Conservation (phyloP, 2,329 filamentous ascomycete species). For the Raffaelea deltoideospora region DNA sequence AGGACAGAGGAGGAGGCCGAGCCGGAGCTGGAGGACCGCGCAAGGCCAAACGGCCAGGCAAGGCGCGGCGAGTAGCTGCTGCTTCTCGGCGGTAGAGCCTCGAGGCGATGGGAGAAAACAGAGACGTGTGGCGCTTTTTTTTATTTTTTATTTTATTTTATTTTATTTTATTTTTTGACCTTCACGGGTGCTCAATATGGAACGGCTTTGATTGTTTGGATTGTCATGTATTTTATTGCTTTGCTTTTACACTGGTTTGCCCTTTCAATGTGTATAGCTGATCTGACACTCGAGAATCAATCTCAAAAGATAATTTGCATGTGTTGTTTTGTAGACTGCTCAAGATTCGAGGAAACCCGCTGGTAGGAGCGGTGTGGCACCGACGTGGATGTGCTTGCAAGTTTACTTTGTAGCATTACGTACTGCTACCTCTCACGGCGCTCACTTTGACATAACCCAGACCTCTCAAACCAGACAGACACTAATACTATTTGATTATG, state of each 20-base stretch:
- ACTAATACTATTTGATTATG: too few species aligned
- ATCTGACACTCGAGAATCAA: too few species aligned
- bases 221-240: not conserved
- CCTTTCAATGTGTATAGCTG: too few species aligned
- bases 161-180: not conserved
- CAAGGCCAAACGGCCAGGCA: slow-evolving; percentile 17
- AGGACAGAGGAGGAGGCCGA: slow-evolving; percentile 35
- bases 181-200: too few species aligned
- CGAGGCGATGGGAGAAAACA: not conserved
- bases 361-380: too few species aligned
- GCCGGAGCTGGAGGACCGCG: not conserved
- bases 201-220: not conserved
- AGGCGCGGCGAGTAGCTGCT: slow-evolving; percentile 33
- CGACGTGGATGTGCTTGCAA: slow-evolving; percentile 1
- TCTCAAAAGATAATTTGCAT: too few species aligned
- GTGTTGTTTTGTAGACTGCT: too few species aligned
- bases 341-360: too few species aligned
- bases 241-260: not conserved
- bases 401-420: not conserved
- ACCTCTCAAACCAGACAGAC: too few species aligned
- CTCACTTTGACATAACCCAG: too few species aligned
- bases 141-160: not conserved
- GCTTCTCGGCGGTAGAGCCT: slow-evolving; percentile 16
- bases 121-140: not conserved
- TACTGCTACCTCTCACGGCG: too few species aligned